Evolutionary conservation across 306 rosid genomes (phyloP).

Genomic region (Pyrus betulifolia): DNA sequence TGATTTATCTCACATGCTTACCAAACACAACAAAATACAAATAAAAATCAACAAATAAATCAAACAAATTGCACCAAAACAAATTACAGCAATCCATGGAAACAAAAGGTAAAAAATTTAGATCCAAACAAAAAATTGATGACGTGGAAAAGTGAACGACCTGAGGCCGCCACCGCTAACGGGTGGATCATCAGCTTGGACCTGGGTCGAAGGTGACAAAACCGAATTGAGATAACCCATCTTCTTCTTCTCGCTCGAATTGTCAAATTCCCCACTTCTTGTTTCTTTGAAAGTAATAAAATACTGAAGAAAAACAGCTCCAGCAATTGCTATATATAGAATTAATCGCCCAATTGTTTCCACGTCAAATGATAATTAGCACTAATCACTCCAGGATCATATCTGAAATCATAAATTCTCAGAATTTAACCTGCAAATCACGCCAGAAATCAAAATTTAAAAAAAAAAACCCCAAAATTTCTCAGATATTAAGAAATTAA

Average conservation of each 20-base stretch:
- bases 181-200: constrained; percentile 62
- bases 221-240: constrained; percentile 90
- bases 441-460: not conserved
- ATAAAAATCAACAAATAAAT: not conserved
- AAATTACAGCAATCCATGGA: not conserved
- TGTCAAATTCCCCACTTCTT: constrained; percentile 32
- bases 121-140: constrained; percentile 17
- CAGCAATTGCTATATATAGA: constrained; percentile 15
- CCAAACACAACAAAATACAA: not conserved
- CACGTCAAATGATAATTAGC: constrained; percentile 18
- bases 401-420: constrained; percentile 11
- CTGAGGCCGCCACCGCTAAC: constrained; percentile 90
- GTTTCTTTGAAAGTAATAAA: constrained; percentile 27
- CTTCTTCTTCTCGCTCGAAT: constrained; percentile 36
- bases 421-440: constrained; percentile 42
- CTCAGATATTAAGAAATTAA: not conserved
- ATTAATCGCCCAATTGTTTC: constrained; percentile 27
- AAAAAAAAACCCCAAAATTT: not conserved
- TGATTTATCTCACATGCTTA: not conserved
- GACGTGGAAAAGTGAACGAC: constrained; percentile 20
- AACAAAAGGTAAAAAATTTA: constrained; percentile 2
- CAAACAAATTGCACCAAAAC: not conserved
- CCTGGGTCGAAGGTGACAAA: constrained; percentile 62
- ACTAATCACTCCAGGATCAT: constrained; percentile 25
- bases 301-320: constrained; percentile 24